Conservation (phyloP, 768 basidiomycete species). For the Hortiboletus campestris region DNA sequence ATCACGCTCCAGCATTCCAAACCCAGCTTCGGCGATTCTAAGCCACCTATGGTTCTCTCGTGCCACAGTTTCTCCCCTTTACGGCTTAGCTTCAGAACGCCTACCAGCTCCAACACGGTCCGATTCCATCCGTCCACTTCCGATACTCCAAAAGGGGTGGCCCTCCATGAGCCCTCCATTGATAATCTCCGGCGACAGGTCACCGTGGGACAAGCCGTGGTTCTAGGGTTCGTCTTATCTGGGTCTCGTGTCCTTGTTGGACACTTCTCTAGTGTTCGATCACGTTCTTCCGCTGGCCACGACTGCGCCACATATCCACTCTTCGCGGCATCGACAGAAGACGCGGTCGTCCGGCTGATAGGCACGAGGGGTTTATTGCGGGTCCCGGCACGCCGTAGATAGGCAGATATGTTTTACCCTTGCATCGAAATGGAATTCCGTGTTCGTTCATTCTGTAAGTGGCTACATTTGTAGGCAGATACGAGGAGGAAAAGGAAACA, state of each 20-base stretch:
- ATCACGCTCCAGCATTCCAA: too few relatives aligned
- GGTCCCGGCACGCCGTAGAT: background rate
- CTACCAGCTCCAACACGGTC: too few relatives aligned
- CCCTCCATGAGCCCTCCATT: background rate
- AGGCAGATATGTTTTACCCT: background rate
- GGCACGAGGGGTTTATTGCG: background rate
- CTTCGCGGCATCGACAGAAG: background rate
- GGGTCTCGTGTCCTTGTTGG: background rate
- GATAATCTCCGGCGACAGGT: background rate
- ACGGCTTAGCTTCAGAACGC: background rate
- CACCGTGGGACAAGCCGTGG: background rate
- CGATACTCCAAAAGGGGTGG: background rate
- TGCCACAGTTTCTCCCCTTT: background rate
- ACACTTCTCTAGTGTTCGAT: background rate
- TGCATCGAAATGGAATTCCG: conserved; percentile 1
- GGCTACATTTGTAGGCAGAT: background rate
- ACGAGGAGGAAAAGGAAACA: background rate
- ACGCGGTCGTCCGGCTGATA: background rate
- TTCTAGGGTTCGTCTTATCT: conserved; percentile 5
- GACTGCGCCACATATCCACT: background rate
- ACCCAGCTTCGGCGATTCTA: too few relatives aligned
- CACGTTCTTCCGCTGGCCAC: conserved; percentile 2
- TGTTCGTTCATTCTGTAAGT: conserved; percentile 1
- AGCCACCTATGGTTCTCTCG: too few relatives aligned
- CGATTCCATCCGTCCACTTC: background rate